phyloP scores from a whole-genome alignment of 1,139 yeast species.

The Yamadazyma buinensis region DNA sequence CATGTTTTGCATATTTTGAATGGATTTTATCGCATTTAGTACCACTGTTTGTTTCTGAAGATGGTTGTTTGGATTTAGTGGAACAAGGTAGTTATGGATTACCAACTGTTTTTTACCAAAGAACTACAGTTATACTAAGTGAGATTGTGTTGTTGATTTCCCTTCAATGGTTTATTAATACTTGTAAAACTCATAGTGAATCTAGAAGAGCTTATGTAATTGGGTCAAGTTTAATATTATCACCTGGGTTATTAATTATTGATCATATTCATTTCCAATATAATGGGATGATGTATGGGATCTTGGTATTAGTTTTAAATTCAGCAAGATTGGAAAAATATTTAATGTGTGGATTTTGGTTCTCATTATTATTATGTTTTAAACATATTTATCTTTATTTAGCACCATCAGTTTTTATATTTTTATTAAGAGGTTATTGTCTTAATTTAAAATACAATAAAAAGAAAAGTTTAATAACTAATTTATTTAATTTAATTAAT shows the following conservation, averaged over 20 bases:
- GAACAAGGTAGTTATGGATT: conserved; percentile 64
- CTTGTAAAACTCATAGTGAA: conserved; percentile 35
- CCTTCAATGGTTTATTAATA: conserved; percentile 66
- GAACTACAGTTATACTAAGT: conserved; percentile 72
- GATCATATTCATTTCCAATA: conserved; percentile 96
- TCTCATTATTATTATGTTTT: conserved; percentile 78
- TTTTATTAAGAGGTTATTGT: conserved; percentile 69
- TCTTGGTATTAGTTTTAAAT: conserved; percentile 68
- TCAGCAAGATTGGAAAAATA: conserved; percentile 60
- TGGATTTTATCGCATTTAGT: conserved; percentile 71
- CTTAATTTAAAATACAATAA: conserved; percentile 31
- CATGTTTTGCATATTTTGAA: conserved; percentile 94
- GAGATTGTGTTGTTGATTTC: conserved; percentile 71
- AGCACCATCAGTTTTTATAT: conserved; percentile 92
- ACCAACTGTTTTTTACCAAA: conserved; percentile 78
- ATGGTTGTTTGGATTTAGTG: conserved; percentile 77
- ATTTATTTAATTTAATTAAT: conserved; percentile 38
- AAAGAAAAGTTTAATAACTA: conserved; percentile 17
- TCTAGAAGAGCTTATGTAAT: conserved; percentile 61
- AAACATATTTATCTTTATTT: conserved; percentile 90
- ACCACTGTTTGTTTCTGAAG: conserved; percentile 58
- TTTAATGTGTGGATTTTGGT: conserved; percentile 67
- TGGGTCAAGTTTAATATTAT: conserved; percentile 76
- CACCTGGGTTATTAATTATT: conserved; percentile 84
- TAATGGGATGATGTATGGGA: conserved; percentile 89